Evolutionary conservation across 2,329 filamentous ascomycete genomes (phyloP), one percentile per base, ranked within the genome.

Genomic region (Colletotrichum gloeosporioides): DNA sequence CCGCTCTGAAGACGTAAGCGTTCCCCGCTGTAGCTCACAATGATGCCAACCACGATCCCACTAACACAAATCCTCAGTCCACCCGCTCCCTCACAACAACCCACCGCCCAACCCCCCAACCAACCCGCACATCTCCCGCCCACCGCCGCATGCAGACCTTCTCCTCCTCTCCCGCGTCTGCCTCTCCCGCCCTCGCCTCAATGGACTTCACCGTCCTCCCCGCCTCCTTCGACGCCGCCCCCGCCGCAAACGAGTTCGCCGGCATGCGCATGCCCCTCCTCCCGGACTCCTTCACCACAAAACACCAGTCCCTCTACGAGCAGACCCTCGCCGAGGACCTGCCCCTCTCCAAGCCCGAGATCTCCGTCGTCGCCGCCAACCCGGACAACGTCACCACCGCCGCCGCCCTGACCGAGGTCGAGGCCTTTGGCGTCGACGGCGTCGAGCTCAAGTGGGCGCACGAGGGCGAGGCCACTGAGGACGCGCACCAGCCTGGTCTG

Each of bases 71-170:
- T 3, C 13, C 53, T 31, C 53, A 82, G 76, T 79, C 84, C 78
- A 80, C 85, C 71, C 87, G 88, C 76, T 81, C 82, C 80, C 84
- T 89, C 78, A 86, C 86, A 69, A 88, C 87, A 76, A 84, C 86
- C 72, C 88, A 89, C 81, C 87, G 88, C 69, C 88, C 88, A 65
- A 86, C 86, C 10, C 85, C 87, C 29, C 85, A 86, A 72, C 86
- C 86, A 3, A 65, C 76, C 84, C 88, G 76, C 82, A 82, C 77
- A 77, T 80, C 66, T 79, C 81, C 75, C 75, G 82, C 75, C 84
- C 80, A 77, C 80, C 91, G 91, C 55, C 84, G 93, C 72, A 93
- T 93, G 91, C 92, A 93, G 85, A 90, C 89, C 81, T 93, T 93
- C 86, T 86, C 86, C 80, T 87, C 88, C 80, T 87, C 88, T n/a